phyloP scores from a whole-genome alignment of 305 asterid species.

The Solanum hybrid region DNA sequence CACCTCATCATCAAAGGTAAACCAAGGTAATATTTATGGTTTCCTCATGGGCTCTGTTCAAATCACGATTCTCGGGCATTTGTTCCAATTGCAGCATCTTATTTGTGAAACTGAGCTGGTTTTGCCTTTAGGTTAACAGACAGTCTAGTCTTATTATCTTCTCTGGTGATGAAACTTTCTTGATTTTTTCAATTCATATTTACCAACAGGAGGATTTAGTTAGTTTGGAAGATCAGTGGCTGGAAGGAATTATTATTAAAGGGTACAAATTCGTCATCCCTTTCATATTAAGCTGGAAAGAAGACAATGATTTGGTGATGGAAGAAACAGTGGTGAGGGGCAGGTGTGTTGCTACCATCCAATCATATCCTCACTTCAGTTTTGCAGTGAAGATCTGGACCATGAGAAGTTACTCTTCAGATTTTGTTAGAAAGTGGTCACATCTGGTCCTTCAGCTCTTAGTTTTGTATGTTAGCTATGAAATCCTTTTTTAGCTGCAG shows the following conservation, averaged over 20 bases:
- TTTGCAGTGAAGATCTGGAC: constrained; percentile 2
- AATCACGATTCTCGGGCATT: neutral
- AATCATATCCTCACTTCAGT: neutral
- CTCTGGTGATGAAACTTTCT: neutral
- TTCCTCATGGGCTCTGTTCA: neutral
- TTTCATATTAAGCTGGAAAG: neutral
- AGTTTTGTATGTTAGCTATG: constrained; percentile 36
- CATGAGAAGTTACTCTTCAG: neutral
- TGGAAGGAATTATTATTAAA: constrained; percentile 6
- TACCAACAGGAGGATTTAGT: constrained; percentile 51
- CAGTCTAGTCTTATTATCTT: neutral
- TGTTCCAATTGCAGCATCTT: neutral
- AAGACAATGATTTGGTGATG: neutral
- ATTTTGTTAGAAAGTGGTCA: constrained; percentile 3
- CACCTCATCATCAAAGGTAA: constrained; percentile 79
- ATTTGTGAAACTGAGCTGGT: neutral
- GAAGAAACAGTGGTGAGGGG: constrained; percentile 1
- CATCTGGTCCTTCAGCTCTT: constrained; percentile 9
- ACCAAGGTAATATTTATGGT: constrained; percentile 45
- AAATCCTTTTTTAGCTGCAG: constrained; percentile 24
- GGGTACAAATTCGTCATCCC: neutral
- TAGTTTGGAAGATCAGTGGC: constrained; percentile 13
- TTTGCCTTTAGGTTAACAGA: neutral
- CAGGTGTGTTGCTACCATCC: neutral
- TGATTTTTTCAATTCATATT: neutral